These are phyloP conservation scores for Annulohypoxylon moriforme DNA, from an alignment of 495 filamentous ascomycete genomes.

Conservation along the genomic window DNA sequence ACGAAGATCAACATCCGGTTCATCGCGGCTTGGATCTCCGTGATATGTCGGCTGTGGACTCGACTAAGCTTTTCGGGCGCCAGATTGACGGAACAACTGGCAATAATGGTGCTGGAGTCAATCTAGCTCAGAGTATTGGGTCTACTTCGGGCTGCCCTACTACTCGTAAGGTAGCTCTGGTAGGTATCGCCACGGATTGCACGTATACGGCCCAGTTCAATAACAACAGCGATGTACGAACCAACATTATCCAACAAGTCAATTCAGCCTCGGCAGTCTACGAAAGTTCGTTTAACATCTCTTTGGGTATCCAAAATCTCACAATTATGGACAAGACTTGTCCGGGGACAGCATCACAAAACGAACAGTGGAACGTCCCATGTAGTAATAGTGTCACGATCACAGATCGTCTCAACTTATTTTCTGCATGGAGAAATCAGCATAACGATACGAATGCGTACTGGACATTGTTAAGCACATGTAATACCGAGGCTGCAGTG, in stretches of 20 bases:
- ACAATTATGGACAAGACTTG: slow-evolving; percentile 77
- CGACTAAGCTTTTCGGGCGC: slow-evolving; percentile 54
- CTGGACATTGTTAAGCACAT: slow-evolving; percentile 92
- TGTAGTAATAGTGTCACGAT: slow-evolving; percentile 74
- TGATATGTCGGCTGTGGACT: slow-evolving; percentile 47
- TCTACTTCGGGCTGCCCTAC: slow-evolving; percentile 83
- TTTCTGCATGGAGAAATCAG: slow-evolving; percentile 86
- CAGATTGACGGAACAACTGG: slow-evolving; percentile 66
- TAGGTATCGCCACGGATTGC: slow-evolving; percentile 95
- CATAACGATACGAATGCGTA: slow-evolving; percentile 82
- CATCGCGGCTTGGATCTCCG: slow-evolving; percentile 57
- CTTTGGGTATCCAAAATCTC: slow-evolving; percentile 86
- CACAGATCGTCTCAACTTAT: slow-evolving; percentile 82
- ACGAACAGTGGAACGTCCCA: slow-evolving; percentile 82
- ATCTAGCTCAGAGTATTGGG: slow-evolving; percentile 84
- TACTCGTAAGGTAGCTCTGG: slow-evolving; percentile 87
- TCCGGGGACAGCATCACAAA: slow-evolving; percentile 69
- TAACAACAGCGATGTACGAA: slow-evolving; percentile 65
- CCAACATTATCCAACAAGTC: slow-evolving; percentile 84
- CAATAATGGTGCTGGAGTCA: slow-evolving; percentile 86
- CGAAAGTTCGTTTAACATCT: slow-evolving; percentile 93
- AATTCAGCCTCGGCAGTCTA: slow-evolving; percentile 89
- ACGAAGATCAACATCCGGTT: slow-evolving; percentile 72
- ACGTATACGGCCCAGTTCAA: slow-evolving; percentile 79
- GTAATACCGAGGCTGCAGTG: slow-evolving; percentile 85